Evolutionary conservation across 2,329 filamentous ascomycete genomes (phyloP), one percentile per base, ranked within the genome.

Genomic region (Cryphonectria parasitica): DNA sequence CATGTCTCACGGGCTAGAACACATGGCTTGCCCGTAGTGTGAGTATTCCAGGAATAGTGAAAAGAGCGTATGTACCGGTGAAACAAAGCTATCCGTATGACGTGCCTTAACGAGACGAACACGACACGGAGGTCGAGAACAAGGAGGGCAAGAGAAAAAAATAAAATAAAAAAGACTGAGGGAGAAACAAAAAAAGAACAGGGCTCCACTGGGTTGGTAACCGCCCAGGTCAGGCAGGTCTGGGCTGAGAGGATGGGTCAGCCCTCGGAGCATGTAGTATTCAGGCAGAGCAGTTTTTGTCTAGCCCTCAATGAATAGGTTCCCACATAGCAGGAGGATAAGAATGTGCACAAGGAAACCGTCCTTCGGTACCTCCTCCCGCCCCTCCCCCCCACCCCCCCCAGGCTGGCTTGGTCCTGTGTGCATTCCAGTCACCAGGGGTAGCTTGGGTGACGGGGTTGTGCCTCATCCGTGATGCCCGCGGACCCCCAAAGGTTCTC

Each of bases 21-120:
- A 69, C 34, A 19, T 15, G 62, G 64, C 39, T 69, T 58, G 70
- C 60, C 41, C 52, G 31, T 72, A 49, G 71, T 60, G 58, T 34
- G 66, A 68, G 45, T 65, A 61, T 67, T 68, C 56, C 71, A 52
- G 41, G 64, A 72, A 72, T 72, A 72, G 71, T 36, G 28, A 68
- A 41, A 69, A 62, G 34, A 58, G 64, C 66, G 49, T 60, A 52
- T 36, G 61, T 45, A 68, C 67, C 69, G 65, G 71, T 72, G 68
- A 71, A 71, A 71, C 71, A 72, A 60, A 70, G 66, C 58, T 60
- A 68, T 43, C 45, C 22, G 45, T 58, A 72, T 61, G 68, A 68
- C 68, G 71, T 70, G 68, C 63, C 61, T 66, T 45, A 65, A 70
- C 61, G 63, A 68, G 68, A 68, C 43, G 28, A 66, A 54, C 65